Evolutionary conservation across 1,284 basidiomycete genomes (phyloP), one percentile per base, ranked within the genome.

Genomic region (Wallemia mellicola): DNA sequence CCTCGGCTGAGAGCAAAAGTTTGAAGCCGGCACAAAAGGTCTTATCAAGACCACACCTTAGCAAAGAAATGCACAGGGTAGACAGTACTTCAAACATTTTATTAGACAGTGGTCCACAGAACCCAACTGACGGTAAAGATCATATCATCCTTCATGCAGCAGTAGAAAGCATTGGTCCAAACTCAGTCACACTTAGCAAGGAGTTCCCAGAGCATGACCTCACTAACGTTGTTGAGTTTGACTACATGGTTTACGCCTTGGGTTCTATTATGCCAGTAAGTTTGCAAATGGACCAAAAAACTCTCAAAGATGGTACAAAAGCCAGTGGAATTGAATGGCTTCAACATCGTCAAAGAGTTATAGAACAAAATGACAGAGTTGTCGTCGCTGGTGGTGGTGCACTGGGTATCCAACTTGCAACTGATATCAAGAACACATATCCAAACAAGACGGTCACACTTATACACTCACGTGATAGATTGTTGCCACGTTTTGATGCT

Each of bases 351-450:
- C 62, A 64, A 55, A 63, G 64, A 27, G 62, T 65, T 24, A 66
- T 74, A 27, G 63, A 66, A 55, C 59, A 63, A n/a, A 69, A 71
- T 2, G 59, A 66, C 28, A 67, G 66, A 27, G 68, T 74, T 24
- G 61, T 74, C 24, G 68, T 74, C 25, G 69, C 72, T 17, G 74
- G 74, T 2, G 73, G 70, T 25, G 73, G 73, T 17, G 73, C 74
- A 0, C 65, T 75, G 28, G 74, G 74, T 27, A 72, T 74, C 57
- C 72, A 75, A 64, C 73, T 71, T 63, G 72, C 73, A 2, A 68
- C 68, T 3, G 74, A 75, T 62, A 68, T 73, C 63, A 71, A 71
- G 60, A 67, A 68, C 54, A 60, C 69, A 2, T 73, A 71, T 63
- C 70, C 71, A 0, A 61, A 67, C 32, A 72, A 72, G 61, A 59